A percentile compares a stretch with the other conserved stretches of the same genome.
phyloP scores from a whole-genome alignment of 345 rosid genomes.

The Psidium guajava region DNA sequence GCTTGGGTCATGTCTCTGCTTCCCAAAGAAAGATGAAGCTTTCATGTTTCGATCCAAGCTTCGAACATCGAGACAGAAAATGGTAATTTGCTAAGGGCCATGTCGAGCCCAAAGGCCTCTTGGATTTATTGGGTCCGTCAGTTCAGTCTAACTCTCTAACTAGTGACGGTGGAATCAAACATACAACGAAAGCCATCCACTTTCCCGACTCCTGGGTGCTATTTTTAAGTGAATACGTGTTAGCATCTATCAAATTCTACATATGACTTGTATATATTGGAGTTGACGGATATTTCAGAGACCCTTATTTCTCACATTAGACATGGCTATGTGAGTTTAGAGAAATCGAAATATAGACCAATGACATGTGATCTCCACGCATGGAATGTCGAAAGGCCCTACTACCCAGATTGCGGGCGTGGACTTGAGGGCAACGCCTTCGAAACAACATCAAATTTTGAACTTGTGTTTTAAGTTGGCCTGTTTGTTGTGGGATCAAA shows the following conservation, averaged over 20 bases:
- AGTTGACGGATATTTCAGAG: no score
- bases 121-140: background rate
- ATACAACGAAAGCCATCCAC: background rate
- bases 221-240: background rate
- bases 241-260: background rate
- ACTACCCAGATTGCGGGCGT: no score
- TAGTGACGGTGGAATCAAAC: background rate
- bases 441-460: no score
- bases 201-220: fast-evolving
- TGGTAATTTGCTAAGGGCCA: background rate
- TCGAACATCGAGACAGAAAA: background rate
- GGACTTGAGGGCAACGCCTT: no score
- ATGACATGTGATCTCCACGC: no score
- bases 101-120: background rate
- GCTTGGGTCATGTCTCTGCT: background rate
- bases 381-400: no score
- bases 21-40: background rate
- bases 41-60: background rate
- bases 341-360: no score
- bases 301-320: no score
- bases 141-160: background rate
- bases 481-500: no score
- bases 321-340: no score
- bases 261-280: background rate
- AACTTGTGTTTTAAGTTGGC: no score